Evolutionary conservation across 768 basidiomycete genomes (phyloP).

Genomic region (Neoboletus subvelutipes): DNA sequence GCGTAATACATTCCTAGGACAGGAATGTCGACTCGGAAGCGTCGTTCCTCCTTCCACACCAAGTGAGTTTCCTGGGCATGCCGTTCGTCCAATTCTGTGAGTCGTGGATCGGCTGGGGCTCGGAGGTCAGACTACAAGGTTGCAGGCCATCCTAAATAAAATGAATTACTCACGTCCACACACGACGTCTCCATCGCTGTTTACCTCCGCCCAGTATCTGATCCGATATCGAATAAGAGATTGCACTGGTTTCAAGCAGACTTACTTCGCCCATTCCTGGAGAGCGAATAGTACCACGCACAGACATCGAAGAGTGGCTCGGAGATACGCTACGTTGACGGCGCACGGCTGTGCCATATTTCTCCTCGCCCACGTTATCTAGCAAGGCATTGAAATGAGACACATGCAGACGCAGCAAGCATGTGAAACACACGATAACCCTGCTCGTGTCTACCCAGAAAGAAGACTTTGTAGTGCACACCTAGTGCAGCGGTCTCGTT

Average conservation of each 20-base stretch:
- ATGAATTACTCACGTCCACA: conserved; percentile 43
- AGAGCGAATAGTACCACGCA: background rate
- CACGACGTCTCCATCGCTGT: conserved; percentile 61
- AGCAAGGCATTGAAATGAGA: background rate
- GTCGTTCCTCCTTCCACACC: background rate
- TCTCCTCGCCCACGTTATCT: conserved; percentile 66
- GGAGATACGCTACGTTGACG: background rate
- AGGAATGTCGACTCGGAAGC: background rate
- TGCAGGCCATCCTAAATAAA: background rate
- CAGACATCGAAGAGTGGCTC: background rate
- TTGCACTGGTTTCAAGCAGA: conserved; percentile 3
- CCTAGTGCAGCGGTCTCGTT: background rate
- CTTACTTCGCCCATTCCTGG: conserved; percentile 58
- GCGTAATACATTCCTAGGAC: background rate
- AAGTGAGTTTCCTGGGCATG: conserved; percentile 41
- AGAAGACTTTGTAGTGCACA: conserved; percentile 46
- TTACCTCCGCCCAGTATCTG: conserved; percentile 57
- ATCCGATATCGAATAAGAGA: background rate
- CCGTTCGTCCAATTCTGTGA: conserved; percentile 50
- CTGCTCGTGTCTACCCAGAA: conserved; percentile 64
- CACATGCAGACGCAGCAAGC: background rate
- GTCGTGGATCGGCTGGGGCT: conserved; percentile 35
- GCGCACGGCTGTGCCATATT: conserved; percentile 49
- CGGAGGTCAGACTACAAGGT: background rate
- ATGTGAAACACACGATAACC: conserved; percentile 30